Conservation (phyloP, 805 yeast genomes). For the Kazachstania psychrophila region DNA sequence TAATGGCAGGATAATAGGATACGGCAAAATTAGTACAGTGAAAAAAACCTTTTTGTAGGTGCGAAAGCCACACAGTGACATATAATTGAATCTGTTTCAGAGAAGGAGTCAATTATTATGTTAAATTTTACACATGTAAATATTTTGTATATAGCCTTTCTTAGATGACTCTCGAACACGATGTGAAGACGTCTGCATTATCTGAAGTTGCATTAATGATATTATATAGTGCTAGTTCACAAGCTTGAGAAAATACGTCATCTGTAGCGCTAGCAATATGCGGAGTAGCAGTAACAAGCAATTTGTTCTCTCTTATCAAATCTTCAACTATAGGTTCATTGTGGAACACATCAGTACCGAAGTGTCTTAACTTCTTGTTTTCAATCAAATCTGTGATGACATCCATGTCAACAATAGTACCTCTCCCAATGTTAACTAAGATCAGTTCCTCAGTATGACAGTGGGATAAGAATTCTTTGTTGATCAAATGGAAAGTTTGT, state of each 20-base stretch:
- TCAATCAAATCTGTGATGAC: constrained; percentile 38
- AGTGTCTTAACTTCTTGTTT: constrained; percentile 40
- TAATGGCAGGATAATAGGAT: too few relatives aligned
- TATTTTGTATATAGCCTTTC: background rate
- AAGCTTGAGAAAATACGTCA: constrained; percentile 37
- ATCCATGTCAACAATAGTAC: constrained; percentile 43
- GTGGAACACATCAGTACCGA: constrained; percentile 55
- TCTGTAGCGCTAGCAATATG: constrained; percentile 53
- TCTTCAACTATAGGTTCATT: constrained; percentile 40
- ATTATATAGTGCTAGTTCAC: constrained; percentile 26
- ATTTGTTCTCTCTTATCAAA: constrained; percentile 12
- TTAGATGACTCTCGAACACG: constrained; percentile 5
- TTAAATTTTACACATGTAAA: too few relatives aligned
- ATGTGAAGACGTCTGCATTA: background rate
- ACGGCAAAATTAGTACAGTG: too few relatives aligned
- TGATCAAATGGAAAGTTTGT: constrained; percentile 41
- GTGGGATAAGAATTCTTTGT: constrained; percentile 32
- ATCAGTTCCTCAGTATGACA: constrained; percentile 17
- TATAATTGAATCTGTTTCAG: too few relatives aligned
- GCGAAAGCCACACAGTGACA: too few relatives aligned
- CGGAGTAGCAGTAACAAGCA: constrained; percentile 42
- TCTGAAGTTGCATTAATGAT: constrained; percentile 9
- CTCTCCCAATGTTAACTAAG: constrained; percentile 54
- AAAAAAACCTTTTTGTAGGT: too few relatives aligned
- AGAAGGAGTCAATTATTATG: too few relatives aligned